A percentile compares a stretch with the other conserved stretches of the same genome.
phyloP scores from a whole-genome alignment of 75 land plant species.

The Cryptomeria japonica region DNA sequence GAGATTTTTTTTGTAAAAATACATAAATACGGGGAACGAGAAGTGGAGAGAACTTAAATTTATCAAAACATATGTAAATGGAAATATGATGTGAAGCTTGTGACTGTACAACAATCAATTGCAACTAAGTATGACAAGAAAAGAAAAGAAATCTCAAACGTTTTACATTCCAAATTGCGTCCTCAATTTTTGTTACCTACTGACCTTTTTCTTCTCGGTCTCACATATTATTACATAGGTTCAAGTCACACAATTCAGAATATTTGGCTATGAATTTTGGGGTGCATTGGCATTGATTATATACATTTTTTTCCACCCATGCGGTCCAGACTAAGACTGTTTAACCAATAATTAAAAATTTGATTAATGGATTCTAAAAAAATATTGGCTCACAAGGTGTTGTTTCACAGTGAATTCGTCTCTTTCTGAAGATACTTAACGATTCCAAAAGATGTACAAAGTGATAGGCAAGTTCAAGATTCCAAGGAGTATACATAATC shows the following conservation, averaged over 20 bases:
- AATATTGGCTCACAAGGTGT: not conserved
- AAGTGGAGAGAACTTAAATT: no score
- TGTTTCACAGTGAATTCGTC: not conserved
- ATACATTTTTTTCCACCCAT: not conserved
- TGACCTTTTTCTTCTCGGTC: no score
- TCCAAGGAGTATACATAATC: not conserved
- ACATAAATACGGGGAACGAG: no score
- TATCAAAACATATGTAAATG: no score
- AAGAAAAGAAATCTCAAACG: no score
- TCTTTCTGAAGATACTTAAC: not conserved
- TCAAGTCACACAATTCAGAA: slow-evolving; percentile 9
- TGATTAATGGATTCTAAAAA: not conserved
- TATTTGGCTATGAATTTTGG: not conserved
- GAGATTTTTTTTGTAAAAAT: no score
- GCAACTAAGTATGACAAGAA: no score
- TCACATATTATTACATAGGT: no score
- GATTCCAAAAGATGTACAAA: not conserved
- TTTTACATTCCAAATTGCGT: no score
- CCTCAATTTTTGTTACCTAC: no score
- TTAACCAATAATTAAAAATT: not conserved
- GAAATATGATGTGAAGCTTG: no score
- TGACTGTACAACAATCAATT: no score
- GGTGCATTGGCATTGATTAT: not conserved
- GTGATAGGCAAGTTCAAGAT: not conserved
- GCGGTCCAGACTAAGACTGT: not conserved